Conservation (phyloP, 2,329 filamentous ascomycete species). For the Cordyceps cicadae region DNA sequence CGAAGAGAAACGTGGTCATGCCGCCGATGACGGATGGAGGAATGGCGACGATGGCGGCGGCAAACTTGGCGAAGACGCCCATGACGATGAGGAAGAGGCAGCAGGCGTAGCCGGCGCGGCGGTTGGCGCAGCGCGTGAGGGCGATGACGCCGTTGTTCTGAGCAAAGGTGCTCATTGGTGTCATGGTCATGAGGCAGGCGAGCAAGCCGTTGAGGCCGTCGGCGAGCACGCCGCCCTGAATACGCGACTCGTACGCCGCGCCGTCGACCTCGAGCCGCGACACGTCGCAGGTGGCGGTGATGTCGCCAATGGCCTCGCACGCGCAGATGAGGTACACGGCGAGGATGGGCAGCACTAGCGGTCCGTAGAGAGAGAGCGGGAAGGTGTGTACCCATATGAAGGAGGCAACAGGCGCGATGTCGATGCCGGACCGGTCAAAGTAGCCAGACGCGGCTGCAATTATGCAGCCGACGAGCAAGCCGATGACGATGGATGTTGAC, state of each 20-base stretch:
- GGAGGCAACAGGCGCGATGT: slow-evolving; percentile 59
- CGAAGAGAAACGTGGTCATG: slow-evolving; percentile 76
- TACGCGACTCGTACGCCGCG: slow-evolving; percentile 61
- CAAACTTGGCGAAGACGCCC: slow-evolving; percentile 78
- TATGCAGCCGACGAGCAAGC: slow-evolving; percentile 66
- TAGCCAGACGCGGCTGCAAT: slow-evolving; percentile 72
- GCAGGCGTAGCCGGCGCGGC: slow-evolving; percentile 70
- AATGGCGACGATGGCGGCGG: slow-evolving; percentile 69
- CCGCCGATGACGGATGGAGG: slow-evolving; percentile 58
- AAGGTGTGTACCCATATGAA: slow-evolving; percentile 79
- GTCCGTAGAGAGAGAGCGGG: slow-evolving; percentile 61
- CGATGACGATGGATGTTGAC: slow-evolving; percentile 66
- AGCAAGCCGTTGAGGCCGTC: slow-evolving; percentile 70
- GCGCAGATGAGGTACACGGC: slow-evolving; percentile 64
- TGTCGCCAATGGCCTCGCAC: slow-evolving; percentile 73
- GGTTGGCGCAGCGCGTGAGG: slow-evolving; percentile 71
- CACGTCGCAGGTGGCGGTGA: slow-evolving; percentile 75
- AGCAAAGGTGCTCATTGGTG: slow-evolving; percentile 71
- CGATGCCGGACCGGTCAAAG: slow-evolving; percentile 65
- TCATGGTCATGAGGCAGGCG: slow-evolving; percentile 69
- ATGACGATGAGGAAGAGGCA: slow-evolving; percentile 71
- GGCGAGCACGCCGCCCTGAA: slow-evolving; percentile 70
- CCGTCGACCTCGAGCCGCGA: slow-evolving; percentile 68
- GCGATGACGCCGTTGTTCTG: slow-evolving; percentile 84
- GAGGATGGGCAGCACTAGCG: slow-evolving; percentile 63